These are phyloP conservation scores for Bimuria novae-zelandiae DNA, from an alignment of 2,329 filamentous ascomycete species.

Conservation along the genomic window DNA sequence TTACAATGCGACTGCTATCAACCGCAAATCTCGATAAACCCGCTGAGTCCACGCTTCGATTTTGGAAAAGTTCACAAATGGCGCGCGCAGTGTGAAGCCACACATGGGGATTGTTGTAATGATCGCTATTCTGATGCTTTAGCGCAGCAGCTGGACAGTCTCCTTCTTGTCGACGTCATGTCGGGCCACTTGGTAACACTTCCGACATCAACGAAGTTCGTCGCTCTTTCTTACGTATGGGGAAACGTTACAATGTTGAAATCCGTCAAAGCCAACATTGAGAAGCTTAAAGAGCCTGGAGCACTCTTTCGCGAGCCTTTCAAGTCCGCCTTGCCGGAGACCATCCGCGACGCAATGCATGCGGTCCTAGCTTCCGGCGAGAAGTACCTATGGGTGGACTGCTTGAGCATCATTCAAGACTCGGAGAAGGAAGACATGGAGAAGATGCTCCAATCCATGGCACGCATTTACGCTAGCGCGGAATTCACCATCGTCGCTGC, in stretches of 20 bases:
- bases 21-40: background rate
- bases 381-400: slow-evolving; percentile 20
- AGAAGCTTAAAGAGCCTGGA: background rate
- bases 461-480: slow-evolving; percentile 15
- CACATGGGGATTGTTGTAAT: slow-evolving; percentile 4
- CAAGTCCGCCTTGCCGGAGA: background rate
- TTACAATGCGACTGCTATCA: background rate
- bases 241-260: background rate
- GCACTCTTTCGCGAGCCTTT: background rate
- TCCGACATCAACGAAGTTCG: background rate
- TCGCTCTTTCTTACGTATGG: slow-evolving; percentile 10
- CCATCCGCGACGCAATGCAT: slow-evolving; percentile 17
- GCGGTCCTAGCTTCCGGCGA: slow-evolving; percentile 2
- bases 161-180: slow-evolving; percentile 1
- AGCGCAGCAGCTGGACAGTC: background rate
- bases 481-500: slow-evolving; percentile 21
- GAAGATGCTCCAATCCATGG: slow-evolving; percentile 13
- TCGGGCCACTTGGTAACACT: background rate
- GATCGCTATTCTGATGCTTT: background rate
- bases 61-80: background rate
- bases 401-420: slow-evolving; percentile 19
- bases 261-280: background rate
- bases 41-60: background rate
- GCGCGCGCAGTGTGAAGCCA: background rate
- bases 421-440: slow-evolving; percentile 6